Base-by-base conservation (phyloP, 352 stramenopile species). In the Globisporangium emineosum region DNA sequence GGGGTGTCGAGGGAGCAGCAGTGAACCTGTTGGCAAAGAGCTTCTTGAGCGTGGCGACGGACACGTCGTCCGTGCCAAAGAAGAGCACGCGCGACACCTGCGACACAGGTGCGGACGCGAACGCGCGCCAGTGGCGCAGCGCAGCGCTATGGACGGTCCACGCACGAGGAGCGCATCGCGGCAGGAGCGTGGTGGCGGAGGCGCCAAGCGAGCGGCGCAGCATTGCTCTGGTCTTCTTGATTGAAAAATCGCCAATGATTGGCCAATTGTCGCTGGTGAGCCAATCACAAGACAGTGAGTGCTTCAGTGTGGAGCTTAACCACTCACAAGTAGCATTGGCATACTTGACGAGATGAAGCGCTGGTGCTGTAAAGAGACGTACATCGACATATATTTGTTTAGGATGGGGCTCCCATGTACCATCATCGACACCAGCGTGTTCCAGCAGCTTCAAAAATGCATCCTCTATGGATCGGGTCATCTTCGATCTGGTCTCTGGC, bases 31-130 rank as follows among this genome's bases (percentile, higher is more conserved):
- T 85, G 60, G 66, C 72, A 57, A 93, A 75, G 64, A 95, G 71
- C 40, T 61, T 65, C 60, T 81, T 70, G 23, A 95, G 81, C 66
- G 86, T 95, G 37, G 84, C 78, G 35, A 93, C 75, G 21, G 86
- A 93, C 29, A 95, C 82, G 45, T 95, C 80, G 61, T 95, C 86
- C 3, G 86, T 95, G 33, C 86, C 86, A 70, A 95, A 95, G 74
- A 95, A 95, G 15, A 95, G 69, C 32, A 95, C 83, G 52, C 85
- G 79, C 51, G 83, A 78, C 15, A 67, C 30, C 40, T 60, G 19
- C 6, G 50, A 45, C 17, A n/a, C n/a, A n/a, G n/a, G n/a, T n/a
- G 47, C 9, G 1, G 65, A 47, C 7, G 64, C 64, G 30, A 67
- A 53, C 7, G 52, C n/a, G 27, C 54, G 65, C 17, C 60, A 56